These are phyloP conservation scores for Myrica gale DNA, from an alignment of 306 rosid species.

Conservation along the genomic window DNA sequence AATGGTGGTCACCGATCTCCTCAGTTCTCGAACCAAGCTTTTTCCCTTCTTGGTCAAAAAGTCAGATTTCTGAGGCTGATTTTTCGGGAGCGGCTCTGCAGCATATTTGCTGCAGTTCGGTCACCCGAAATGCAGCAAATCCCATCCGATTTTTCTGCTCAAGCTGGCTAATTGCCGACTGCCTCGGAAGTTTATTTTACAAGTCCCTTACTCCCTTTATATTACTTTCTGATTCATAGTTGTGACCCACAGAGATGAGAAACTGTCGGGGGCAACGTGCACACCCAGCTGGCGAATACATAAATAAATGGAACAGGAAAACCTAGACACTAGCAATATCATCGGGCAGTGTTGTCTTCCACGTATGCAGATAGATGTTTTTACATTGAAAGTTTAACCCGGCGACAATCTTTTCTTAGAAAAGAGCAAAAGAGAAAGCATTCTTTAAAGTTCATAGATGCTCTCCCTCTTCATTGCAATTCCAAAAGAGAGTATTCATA, in stretches of 20 bases:
- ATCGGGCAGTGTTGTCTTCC: slow-evolving; percentile 9
- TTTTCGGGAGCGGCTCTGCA: too few species aligned
- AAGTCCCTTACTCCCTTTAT: not conserved
- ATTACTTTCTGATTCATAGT: not conserved
- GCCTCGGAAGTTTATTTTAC: not conserved
- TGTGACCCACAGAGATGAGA: not conserved
- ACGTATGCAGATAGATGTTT: not conserved
- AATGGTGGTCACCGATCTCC: too few species aligned
- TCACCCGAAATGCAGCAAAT: too few species aligned
- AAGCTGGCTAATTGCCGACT: not conserved
- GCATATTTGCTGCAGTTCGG: too few species aligned
- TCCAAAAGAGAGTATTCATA: not conserved
- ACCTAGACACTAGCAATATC: not conserved
- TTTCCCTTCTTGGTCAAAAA: too few species aligned
- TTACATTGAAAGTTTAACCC: slow-evolving; percentile 8
- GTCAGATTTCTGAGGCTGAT: too few species aligned
- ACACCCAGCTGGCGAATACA: slow-evolving; percentile 23
- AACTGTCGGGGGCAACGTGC: slow-evolving; percentile 13
- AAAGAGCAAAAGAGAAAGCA: not conserved
- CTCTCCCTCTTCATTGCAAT: not conserved
- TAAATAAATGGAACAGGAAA: not conserved
- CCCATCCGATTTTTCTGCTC: too few species aligned
- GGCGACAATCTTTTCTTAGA: not conserved
- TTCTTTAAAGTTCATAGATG: not conserved
- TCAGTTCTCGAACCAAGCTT: too few species aligned